Base-by-base conservation (phyloP, 148 eudicot genomes). In the Fagopyrum homotropicum region DNA sequence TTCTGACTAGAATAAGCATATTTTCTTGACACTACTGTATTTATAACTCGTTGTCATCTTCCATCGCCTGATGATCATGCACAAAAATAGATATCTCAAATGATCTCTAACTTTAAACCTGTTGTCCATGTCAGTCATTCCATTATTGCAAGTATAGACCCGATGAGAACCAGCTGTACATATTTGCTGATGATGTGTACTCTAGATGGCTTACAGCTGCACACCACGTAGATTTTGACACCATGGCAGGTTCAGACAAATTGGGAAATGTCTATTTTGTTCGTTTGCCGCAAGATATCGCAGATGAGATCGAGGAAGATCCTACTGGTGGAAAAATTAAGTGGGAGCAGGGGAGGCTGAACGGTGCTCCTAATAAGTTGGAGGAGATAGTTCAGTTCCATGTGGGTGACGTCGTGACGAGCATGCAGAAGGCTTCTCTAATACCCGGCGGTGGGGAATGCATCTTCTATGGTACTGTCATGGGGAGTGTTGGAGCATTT, bases 291-390 rank as follows among this genome's bases (percentile, higher is more conserved):
- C 98, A 90, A 76, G 99, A 96, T 76, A 90, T 96, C 8, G 92
- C 99, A 7, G 98, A 92, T 84, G 99, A 96, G 87, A 90, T 96
- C 69, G 99, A 96, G 87, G 99, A 96, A 77, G 99, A 96, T 80
- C 98, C 99, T 51, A 92, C 97, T 22, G 99, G 99, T 59, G 98
- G 99, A 61, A 96, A 92, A 81, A 92, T 92, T 63, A 92, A 90
- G 71, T 90, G 98, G 98, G 98, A 92, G 81, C 97, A 96, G 69
- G 98, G 99, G 48, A 92, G 81, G 84, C 86, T 96, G 72, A 96
- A 96, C 82, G 99, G 99, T 69, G 98, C 97, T 46, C 98, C 98
- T 16, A 96, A 96, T 82, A 96, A 96, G 81, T 91, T 90, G 17
- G 99, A 96, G 80, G 99, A 96, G 79, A 96, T 96, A 63, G 97